Evolutionary conservation across 306 rosid genomes (phyloP), one percentile per base, ranked within the genome.

Genomic region (Ziziphus jujuba): DNA sequence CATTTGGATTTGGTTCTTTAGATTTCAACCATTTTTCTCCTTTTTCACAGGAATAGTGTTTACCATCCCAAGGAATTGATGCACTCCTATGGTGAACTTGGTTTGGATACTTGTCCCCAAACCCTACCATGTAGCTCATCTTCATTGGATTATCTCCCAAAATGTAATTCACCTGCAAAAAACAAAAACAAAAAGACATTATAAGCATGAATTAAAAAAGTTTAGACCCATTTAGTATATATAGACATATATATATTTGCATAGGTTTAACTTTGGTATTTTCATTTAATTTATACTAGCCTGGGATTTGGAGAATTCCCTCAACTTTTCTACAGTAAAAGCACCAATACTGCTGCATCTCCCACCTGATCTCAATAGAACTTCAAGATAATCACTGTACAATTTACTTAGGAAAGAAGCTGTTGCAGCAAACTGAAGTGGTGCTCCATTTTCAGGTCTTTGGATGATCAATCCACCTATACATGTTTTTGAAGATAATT

Each of bases 31-130:
- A 89, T 82, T 13, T 65, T n/a, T 80, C 65, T 33, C 92, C 96
- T 3, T 74, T 79, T 0, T 69, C 70, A 21, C 98, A 87, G 9
- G 35, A 13, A 76, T 80, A 77, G 21, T 0, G 35, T 22, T 61
- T 56, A 34, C 87, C 84, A 58, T 82, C 84, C 88, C 89, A 85
- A 55, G 85, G 98, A 70, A 84, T 89, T 20, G 92, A 89, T 50
- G 96, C 87, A 51, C 92, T 80, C 77, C 92, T 84, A 48, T 87
- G 96, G 83, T 89, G 88, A 77, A 89, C 92, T 16, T 87, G 87
- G 56, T 70, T 67, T 10, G 95, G 95, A 72, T 68, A 89, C 59
- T 57, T 78, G 62, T 79, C 79, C 17, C 98, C 92, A 21, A 65
- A 87, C 1, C 95, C 96, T 33, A 85, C 91, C 64, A 92, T 65